These are phyloP conservation scores for Gossypium gossypioides DNA, from an alignment of 441 rosid genomes.

Conservation along the genomic window DNA sequence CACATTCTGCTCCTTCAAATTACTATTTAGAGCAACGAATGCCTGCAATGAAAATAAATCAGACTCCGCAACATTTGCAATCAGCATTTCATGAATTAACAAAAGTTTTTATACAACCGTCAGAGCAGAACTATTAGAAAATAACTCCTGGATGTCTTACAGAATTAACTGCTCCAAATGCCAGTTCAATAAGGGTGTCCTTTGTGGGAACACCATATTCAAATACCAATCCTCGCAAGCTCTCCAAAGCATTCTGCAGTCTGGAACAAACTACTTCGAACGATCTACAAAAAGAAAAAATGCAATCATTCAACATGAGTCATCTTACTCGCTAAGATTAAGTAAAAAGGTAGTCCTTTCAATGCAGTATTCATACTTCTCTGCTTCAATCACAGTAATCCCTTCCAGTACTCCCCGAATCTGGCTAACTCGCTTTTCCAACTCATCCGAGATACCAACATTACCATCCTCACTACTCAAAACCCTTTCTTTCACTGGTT, in stretches of 20 bases:
- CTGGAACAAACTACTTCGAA: constrained; percentile 51
- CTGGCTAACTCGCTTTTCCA: constrained; percentile 29
- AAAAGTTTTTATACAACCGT: neutral
- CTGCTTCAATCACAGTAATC: constrained; percentile 40
- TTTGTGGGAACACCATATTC: constrained; percentile 30
- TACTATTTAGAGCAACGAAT: constrained; percentile 42
- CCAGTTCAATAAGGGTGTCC: constrained; percentile 38
- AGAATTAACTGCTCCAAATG: constrained; percentile 40
- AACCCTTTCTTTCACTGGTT: constrained; percentile 22
- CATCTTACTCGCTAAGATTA: constrained; percentile 11
- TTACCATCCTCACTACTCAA: constrained; percentile 17
- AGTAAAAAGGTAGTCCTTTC: neutral
- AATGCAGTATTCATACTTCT: constrained; percentile 52
- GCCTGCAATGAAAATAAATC: constrained; percentile 43
- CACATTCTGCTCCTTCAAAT: constrained; percentile 45
- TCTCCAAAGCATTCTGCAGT: constrained; percentile 50
- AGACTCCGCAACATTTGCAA: neutral
- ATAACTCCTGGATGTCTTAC: constrained; percentile 31
- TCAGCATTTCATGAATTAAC: constrained; percentile 7
- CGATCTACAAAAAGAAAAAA: constrained; percentile 45
- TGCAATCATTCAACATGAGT: neutral
- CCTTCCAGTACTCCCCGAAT: constrained; percentile 51
- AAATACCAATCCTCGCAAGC: constrained; percentile 38
- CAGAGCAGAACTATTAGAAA: neutral
- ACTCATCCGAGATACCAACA: constrained; percentile 24